These are phyloP conservation scores for Oryza australiensis DNA, from an alignment of 176 grass and related monocot species.

Conservation along the genomic window DNA sequence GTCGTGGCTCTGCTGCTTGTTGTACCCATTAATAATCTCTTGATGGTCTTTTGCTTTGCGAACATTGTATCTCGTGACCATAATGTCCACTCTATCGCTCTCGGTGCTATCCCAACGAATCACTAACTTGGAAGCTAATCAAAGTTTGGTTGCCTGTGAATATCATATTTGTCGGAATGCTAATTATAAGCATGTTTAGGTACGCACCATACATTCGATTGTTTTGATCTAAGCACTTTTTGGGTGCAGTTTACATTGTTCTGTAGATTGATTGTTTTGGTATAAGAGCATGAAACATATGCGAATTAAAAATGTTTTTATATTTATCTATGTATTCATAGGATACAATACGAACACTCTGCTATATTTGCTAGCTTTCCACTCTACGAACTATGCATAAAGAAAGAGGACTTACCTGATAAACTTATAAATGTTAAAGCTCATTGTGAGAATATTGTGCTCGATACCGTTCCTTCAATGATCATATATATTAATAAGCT, in stretches of 20 bases:
- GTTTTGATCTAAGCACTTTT: constrained; percentile 17
- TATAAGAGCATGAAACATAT: neutral
- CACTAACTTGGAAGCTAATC: constrained; percentile 81
- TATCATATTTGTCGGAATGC: constrained; percentile 94
- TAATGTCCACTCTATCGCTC: constrained; percentile 69
- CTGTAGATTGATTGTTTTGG: neutral
- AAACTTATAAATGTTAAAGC: neutral
- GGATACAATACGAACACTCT: neutral
- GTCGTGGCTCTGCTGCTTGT: neutral
- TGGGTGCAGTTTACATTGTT: neutral
- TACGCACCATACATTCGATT: constrained; percentile 31
- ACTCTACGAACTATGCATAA: constrained; percentile 16
- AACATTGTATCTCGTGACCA: constrained; percentile 77
- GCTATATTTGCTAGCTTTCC: neutral
- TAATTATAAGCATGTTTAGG: constrained; percentile 98
- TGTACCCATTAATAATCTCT: constrained; percentile 5
- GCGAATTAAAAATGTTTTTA: neutral
- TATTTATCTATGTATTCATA: neutral
- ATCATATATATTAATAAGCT: too few species aligned
- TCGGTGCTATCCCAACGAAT: constrained; percentile 79
- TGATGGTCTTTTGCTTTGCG: constrained; percentile 54
- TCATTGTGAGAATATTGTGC: constrained; percentile 5
- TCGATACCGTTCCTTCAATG: too few species aligned
- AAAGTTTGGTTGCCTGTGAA: constrained; percentile 95
- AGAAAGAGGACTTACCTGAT: neutral